A percentile compares a stretch with the other conserved stretches of the same genome.
Evolutionary conservation across 2,329 filamentous ascomycete species (phyloP).

Genomic region (Madurella fahalii): DNA sequence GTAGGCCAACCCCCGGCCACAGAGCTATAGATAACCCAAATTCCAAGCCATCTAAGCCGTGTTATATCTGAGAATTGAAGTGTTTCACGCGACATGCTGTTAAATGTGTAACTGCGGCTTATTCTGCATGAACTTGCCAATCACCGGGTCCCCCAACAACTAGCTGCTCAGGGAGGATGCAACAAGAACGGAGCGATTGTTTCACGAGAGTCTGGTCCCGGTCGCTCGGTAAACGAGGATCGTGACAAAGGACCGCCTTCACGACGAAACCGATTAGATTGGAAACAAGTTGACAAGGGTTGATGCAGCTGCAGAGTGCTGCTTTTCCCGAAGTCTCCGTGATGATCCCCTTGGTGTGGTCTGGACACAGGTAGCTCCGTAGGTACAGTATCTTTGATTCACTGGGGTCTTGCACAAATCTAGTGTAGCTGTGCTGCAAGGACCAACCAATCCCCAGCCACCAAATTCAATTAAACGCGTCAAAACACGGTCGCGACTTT

Average conservation of each 20-base stretch:
- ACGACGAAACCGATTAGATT: no score
- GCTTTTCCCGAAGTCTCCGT: no score
- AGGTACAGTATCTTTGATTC: no score
- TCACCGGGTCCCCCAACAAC: no score
- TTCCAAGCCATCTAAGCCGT: not conserved
- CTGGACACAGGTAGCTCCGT: no score
- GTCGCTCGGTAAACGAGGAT: not conserved
- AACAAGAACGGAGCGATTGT: not conserved
- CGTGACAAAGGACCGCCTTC: no score
- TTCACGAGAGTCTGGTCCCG: not conserved
- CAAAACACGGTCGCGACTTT: conserved; percentile 23
- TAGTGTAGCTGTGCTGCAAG: not conserved
- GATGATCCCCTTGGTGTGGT: no score
- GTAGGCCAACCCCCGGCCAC: conserved; percentile 5
- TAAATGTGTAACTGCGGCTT: not conserved
- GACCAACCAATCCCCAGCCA: conserved; percentile 12
- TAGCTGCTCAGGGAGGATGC: no score
- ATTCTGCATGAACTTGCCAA: not conserved
- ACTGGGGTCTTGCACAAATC: no score
- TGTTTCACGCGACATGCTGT: conserved; percentile 8
- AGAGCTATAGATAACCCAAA: not conserved
- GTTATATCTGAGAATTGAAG: not conserved
- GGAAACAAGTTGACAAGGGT: no score
- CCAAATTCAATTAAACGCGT: conserved; percentile 23
- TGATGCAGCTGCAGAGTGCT: no score